These are phyloP conservation scores for Leptographium galeiforme DNA, from an alignment of 2,329 filamentous ascomycete species.

Conservation along the genomic window DNA sequence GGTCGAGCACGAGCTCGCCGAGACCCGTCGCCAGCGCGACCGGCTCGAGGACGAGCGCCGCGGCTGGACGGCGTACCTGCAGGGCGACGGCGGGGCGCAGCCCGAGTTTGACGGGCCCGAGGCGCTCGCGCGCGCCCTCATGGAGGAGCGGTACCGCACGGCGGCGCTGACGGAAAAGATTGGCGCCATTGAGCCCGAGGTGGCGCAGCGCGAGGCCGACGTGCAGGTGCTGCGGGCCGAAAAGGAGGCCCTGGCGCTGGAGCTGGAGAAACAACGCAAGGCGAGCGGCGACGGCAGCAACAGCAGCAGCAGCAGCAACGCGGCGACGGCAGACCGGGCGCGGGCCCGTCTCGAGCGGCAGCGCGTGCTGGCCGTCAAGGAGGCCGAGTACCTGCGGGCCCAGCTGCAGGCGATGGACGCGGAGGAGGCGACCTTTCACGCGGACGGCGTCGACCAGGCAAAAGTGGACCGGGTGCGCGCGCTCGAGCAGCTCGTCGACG, in stretches of 20 bases:
- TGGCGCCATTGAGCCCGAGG: conserved; percentile 65
- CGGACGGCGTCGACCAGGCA: conserved; percentile 62
- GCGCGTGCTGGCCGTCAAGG: conserved; percentile 71
- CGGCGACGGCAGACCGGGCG: conserved; percentile 39
- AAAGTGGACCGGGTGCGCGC: conserved; percentile 52
- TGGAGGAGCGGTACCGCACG: conserved; percentile 69
- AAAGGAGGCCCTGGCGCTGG: conserved; percentile 46
- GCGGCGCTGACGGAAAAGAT: conserved; percentile 69
- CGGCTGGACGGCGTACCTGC: conserved; percentile 77
- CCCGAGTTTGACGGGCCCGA: conserved; percentile 76
- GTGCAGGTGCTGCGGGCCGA: conserved; percentile 62
- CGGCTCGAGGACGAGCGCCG: conserved; percentile 77
- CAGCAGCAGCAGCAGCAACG: not conserved
- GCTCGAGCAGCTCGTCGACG: conserved; percentile 61
- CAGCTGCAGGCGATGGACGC: conserved; percentile 80
- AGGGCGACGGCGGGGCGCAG: conserved; percentile 43
- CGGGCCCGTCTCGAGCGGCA: conserved; percentile 73
- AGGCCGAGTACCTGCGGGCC: conserved; percentile 85
- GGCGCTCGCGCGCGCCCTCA: conserved; percentile 68
- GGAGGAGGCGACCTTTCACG: conserved; percentile 77
- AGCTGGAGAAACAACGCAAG: conserved; percentile 44
- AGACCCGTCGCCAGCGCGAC: conserved; percentile 70
- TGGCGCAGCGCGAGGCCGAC: conserved; percentile 61
- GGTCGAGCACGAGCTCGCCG: conserved; percentile 62
- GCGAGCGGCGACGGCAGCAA: not conserved